phyloP scores from a whole-genome alignment of 176 grass and related monocot genomes.

The Miscanthus lutarioriparius region DNA sequence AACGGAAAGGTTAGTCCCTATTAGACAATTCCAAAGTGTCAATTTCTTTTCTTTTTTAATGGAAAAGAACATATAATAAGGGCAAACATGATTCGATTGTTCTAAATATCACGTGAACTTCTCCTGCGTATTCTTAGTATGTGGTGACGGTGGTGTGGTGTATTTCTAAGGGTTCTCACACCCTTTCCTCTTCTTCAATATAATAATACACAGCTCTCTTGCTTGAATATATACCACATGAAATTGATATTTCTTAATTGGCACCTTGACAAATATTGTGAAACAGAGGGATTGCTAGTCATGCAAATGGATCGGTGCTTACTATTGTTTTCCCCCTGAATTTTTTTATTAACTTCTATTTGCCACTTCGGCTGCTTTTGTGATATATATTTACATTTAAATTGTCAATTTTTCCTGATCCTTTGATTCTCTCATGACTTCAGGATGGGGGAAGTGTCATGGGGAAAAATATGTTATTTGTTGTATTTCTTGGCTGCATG shows the following conservation, averaged over 20 bases:
- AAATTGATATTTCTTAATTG: background rate
- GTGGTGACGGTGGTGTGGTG: too few relatives aligned
- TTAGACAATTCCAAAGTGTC: background rate
- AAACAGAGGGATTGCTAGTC: background rate
- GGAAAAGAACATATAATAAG: background rate
- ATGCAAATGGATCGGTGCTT: background rate
- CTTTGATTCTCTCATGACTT: conserved; percentile 28
- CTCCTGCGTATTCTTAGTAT: too few relatives aligned
- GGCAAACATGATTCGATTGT: too few relatives aligned
- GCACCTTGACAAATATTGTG: background rate
- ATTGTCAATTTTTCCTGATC: conserved; percentile 2
- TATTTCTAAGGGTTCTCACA: background rate
- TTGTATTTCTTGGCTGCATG: conserved; percentile 86
- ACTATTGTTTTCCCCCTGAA: background rate
- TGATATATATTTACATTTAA: background rate
- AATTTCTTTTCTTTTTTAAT: background rate
- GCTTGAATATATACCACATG: background rate
- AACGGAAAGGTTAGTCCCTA: conserved; percentile 63
- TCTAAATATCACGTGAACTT: too few relatives aligned
- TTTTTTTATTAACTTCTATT: background rate
- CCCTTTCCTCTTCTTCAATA: background rate
- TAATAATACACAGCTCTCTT: background rate
- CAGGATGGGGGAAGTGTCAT: conserved; percentile 65
- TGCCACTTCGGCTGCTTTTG: background rate
- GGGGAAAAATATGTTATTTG: conserved; percentile 77